Base-by-base conservation (phyloP, 2,329 filamentous ascomycete species). In the Talaromyces amestolkiae region DNA sequence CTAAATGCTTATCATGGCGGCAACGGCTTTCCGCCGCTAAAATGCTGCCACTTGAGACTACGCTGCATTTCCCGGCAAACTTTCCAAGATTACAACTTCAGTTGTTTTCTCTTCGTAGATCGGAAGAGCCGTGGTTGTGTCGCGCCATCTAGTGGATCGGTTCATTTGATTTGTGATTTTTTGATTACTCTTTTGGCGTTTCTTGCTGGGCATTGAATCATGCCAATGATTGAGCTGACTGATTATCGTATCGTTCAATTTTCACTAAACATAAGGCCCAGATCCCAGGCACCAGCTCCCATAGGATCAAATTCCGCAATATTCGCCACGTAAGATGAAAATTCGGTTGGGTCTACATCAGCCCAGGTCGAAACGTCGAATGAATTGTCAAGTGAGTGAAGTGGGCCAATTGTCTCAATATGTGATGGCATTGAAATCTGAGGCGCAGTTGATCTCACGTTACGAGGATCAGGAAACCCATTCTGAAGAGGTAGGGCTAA, bases 401-500 rank as follows among this genome's bases (percentile, higher is more conserved):
- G 19, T 49, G 22, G 22, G n/a, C 9, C 22, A n/a, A n/a, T 45
- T 24, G 22, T 24, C 5, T 19, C 11, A 11, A 15, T 15, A n/a
- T 49, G 15, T 49, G 10, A 11, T 49, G 45, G 9, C 10, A 49
- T 4, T 49, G 45, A 2, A 4, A 15, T 24, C 11, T 11, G 9
- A 24, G 45, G 24, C 24, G 45, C 24, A 4, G 19, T 15, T 13
- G 10, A 11, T 9, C 45, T 49, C 22, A 24, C 10, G 24, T 33
- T n/a, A 54, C 27, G 27, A 54, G 51, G 51, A 35, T 54, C 24
- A 54, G 33, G 37, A 8, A 59, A 59, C 6, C 56, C 56, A 45
- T 59, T 59, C 22, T 59, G 37, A 6, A 45, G 33, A 59, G 56
- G 56, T 22, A 59, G 22, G 33, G 56, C 56, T 43, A n/a, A 27